These are phyloP conservation scores for Apiotrichum akiyoshidainum DNA, from an alignment of 1,284 basidiomycete species.

Conservation along the genomic window DNA sequence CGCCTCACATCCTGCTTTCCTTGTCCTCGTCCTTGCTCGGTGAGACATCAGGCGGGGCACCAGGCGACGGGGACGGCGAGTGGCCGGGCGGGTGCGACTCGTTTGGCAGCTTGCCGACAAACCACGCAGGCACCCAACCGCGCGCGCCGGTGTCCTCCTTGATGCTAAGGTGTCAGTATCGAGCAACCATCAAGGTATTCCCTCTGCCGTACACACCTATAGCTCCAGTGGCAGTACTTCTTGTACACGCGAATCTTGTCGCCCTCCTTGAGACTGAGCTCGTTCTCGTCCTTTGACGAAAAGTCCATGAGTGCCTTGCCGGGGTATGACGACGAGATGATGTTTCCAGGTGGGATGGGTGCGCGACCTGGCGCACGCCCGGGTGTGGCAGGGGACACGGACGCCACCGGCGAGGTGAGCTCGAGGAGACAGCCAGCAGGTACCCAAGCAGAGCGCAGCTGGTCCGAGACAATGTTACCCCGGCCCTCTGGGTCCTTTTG, in stretches of 20 bases:
- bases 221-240: constrained; percentile 95
- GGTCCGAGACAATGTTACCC: constrained; percentile 72
- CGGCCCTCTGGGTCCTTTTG: constrained; percentile 85
- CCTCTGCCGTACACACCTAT: constrained; percentile 51
- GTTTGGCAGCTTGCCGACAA: constrained; percentile 40
- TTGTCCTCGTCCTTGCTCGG: background rate
- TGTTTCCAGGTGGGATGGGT: constrained; percentile 78
- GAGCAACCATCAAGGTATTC: too few species aligned
- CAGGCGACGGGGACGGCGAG: background rate
- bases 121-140: constrained; percentile 75
- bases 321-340: constrained; percentile 89
- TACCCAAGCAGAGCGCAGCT: constrained; percentile 77
- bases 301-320: constrained; percentile 95
- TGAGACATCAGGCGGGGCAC: background rate
- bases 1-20: background rate
- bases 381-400: constrained; percentile 24
- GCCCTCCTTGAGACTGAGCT: constrained; percentile 79
- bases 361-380: constrained; percentile 32
- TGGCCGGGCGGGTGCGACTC: background rate
- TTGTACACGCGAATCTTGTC: constrained; percentile 90
- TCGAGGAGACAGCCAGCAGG: constrained; percentile 85
- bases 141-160: constrained; percentile 81
- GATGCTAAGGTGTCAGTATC: constrained; percentile 54
- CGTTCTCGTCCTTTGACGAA: constrained; percentile 81
- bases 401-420: constrained; percentile 64